Evolutionary conservation across 2,329 filamentous ascomycete genomes (phyloP).

Genomic region (Xylariaceae sp.): DNA sequence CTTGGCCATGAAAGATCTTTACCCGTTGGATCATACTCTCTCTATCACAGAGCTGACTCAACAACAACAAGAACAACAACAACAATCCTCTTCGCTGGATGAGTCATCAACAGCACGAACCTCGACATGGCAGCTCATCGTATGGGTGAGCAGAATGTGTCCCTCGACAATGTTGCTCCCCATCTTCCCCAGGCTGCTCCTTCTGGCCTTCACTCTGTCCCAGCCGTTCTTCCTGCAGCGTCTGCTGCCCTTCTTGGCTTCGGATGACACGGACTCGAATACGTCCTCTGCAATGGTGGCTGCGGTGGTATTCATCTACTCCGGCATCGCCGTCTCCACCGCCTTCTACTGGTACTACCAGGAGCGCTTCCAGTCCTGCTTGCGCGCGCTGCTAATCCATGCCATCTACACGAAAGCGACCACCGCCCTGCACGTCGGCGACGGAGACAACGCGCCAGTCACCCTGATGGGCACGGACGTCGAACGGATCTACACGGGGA

Average conservation of each 20-base stretch:
- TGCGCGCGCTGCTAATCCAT: slow-evolving; percentile 12
- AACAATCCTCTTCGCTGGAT: slow-evolving; percentile 1
- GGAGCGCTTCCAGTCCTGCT: slow-evolving; percentile 23
- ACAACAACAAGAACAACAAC: slow-evolving; percentile 1
- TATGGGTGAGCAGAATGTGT: slow-evolving; percentile 1
- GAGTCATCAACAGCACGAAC: background rate
- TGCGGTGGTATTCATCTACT: slow-evolving; percentile 7
- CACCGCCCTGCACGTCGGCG: slow-evolving; percentile 1
- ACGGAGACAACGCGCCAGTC: slow-evolving; percentile 34
- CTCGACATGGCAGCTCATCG: slow-evolving; percentile 1
- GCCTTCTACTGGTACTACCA: slow-evolving; percentile 35
- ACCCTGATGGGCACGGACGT: slow-evolving; percentile 44
- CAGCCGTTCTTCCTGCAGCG: slow-evolving; percentile 1
- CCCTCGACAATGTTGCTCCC: slow-evolving; percentile 1
- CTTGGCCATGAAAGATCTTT: slow-evolving; percentile 2
- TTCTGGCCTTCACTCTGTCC: slow-evolving; percentile 1
- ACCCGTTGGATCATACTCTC: slow-evolving; percentile 1
- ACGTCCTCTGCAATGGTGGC: background rate
- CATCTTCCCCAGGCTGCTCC: background rate
- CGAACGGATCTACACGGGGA: slow-evolving; percentile 34
- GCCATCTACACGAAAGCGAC: slow-evolving; percentile 5
- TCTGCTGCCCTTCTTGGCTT: background rate
- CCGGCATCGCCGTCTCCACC: slow-evolving; percentile 33
- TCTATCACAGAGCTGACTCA: slow-evolving; percentile 1
- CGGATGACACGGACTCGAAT: slow-evolving; percentile 2